phyloP scores from a whole-genome alignment of 1,284 basidiomycete genomes.

The Xerocomus amazonicus region DNA sequence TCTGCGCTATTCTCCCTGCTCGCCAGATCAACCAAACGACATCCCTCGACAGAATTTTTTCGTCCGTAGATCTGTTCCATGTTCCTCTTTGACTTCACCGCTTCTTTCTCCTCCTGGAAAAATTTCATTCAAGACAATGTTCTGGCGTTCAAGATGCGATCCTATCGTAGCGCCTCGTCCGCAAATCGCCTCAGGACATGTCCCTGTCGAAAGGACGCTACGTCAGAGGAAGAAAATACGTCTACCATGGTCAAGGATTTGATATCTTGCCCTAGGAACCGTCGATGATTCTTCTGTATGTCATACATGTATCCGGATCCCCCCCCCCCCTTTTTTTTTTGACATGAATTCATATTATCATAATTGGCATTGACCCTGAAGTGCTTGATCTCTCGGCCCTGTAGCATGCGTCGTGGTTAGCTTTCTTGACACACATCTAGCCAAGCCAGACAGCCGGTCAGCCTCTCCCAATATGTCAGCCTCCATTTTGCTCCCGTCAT shows the following conservation, averaged over 20 bases:
- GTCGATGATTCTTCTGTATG: constrained; percentile 20
- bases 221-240: constrained; percentile 32
- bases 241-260: constrained; percentile 33
- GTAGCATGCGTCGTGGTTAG: not conserved
- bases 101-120: constrained; percentile 19
- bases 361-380: constrained; percentile 3
- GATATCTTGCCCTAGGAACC: constrained; percentile 13
- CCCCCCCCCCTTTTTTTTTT: constrained; percentile 5
- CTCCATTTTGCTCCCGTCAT: constrained; percentile 14
- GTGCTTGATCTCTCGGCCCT: not conserved
- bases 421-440: not conserved
- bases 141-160: constrained; percentile 30
- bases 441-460: constrained; percentile 15
- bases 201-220: constrained; percentile 21
- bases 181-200: constrained; percentile 17
- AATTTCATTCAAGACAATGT: constrained; percentile 26
- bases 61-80: constrained; percentile 21
- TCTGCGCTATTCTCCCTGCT: constrained; percentile 7
- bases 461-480: constrained; percentile 29
- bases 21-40: constrained; percentile 2
- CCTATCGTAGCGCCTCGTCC: constrained; percentile 12
- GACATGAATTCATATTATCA: constrained; percentile 12
- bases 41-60: constrained; percentile 8
- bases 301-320: constrained; percentile 23
- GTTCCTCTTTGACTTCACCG: constrained; percentile 10